phyloP scores from a whole-genome alignment of 2,329 filamentous ascomycete species.

The Botrytis squamosa region DNA sequence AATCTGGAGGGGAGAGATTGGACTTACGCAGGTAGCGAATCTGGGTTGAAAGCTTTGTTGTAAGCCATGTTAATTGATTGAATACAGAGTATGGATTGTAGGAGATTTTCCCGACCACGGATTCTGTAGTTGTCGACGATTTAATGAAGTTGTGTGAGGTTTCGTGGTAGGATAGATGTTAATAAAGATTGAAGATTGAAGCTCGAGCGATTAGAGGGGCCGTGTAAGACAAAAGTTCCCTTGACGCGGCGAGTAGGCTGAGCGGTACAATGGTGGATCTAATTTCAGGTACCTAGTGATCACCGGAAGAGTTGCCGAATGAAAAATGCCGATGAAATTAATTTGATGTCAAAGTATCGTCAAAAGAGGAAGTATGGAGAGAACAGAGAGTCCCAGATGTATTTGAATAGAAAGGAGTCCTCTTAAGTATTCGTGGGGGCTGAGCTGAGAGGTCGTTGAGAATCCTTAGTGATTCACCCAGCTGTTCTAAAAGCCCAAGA shows the following conservation, averaged over 20 bases:
- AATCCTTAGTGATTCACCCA: conserved; percentile 4
- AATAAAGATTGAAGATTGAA: not conserved
- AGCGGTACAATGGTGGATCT: conserved; percentile 3
- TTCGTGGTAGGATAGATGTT: not conserved
- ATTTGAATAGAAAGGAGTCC: not conserved
- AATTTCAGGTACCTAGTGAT: not conserved
- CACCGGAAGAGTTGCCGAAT: not conserved
- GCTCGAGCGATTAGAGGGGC: conserved; percentile 8
- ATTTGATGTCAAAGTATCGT: not conserved
- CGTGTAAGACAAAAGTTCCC: not conserved
- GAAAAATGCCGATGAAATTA: not conserved
- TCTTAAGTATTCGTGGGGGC: not conserved
- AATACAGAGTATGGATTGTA: not conserved
- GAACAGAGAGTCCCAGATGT: not conserved
- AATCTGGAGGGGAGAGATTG: conserved; percentile 15
- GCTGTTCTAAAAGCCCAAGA: not conserved
- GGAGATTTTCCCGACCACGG: not conserved
- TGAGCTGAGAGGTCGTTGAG: not conserved
- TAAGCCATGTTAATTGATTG: conserved; percentile 72
- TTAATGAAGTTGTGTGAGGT: not conserved
- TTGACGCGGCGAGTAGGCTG: not conserved
- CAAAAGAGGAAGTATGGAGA: not conserved
- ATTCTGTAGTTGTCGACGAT: not conserved
- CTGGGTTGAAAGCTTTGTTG: conserved; percentile 88
- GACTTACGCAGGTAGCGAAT: conserved; percentile 85